phyloP scores from a whole-genome alignment of 148 eudicot species.

The Bassia scoparia region DNA sequence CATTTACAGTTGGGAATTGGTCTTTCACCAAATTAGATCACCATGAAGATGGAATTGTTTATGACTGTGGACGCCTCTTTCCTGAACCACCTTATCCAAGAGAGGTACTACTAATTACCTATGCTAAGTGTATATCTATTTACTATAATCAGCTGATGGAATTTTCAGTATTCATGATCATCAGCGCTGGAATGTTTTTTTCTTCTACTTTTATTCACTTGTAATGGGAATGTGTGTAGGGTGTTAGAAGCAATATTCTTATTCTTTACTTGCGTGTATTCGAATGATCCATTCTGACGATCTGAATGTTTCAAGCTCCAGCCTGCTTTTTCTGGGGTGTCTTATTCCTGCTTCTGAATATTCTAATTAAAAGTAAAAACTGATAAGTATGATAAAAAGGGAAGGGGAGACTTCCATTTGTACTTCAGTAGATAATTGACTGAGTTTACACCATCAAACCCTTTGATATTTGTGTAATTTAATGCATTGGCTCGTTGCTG shows the following conservation, averaged over 20 bases:
- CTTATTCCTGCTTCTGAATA: no score
- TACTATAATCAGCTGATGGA: not conserved
- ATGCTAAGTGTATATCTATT: not conserved
- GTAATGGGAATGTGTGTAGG: not conserved
- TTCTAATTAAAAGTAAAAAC: no score
- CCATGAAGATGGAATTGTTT: slow-evolving; percentile 78
- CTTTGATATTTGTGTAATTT: not conserved
- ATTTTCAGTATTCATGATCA: not conserved
- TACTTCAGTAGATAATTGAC: no score
- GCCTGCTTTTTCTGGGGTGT: not conserved
- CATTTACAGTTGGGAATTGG: slow-evolving; percentile 90
- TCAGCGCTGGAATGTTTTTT: not conserved
- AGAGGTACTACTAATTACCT: slow-evolving; percentile 51
- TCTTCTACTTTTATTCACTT: not conserved
- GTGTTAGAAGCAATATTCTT: not conserved
- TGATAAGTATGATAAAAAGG: no score
- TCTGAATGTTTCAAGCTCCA: not conserved
- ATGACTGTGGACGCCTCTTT: slow-evolving; percentile 89
- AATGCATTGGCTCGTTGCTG: not conserved
- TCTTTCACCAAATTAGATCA: slow-evolving; percentile 81
- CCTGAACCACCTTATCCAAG: slow-evolving; percentile 98
- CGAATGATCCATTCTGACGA: not conserved
- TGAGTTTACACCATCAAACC: not conserved
- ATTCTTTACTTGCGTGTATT: not conserved
- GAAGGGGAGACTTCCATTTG: no score